Evolutionary conservation across 345 rosid genomes (phyloP).

Genomic region (Eucalyptus regnans): DNA sequence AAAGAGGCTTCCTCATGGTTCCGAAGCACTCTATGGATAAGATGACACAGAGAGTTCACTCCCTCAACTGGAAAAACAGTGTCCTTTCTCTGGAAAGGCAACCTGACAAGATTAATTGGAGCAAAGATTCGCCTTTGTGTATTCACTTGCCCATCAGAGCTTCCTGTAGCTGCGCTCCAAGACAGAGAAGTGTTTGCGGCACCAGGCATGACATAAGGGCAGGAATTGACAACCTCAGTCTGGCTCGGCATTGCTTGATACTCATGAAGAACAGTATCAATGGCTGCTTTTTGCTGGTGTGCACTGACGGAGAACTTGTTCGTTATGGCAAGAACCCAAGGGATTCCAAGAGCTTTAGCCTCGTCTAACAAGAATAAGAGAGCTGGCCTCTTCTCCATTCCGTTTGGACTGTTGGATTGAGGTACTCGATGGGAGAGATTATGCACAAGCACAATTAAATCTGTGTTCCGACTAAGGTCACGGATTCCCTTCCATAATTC

Average conservation of each 20-base stretch:
- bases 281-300: conserved; percentile 76
- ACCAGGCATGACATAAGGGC: conserved; percentile 74
- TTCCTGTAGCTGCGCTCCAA: conserved; percentile 48
- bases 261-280: conserved; percentile 67
- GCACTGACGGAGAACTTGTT: conserved; percentile 97
- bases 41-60: conserved; percentile 60
- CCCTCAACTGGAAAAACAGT: conserved; percentile 72
- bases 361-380: conserved; percentile 73
- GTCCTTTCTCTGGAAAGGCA: conserved; percentile 75
- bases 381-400: conserved; percentile 56
- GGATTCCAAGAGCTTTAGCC: conserved; percentile 90
- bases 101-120: conserved; percentile 56
- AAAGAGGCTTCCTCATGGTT: conserved; percentile 76
- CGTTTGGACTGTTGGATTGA: conserved; percentile 31
- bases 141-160: conserved; percentile 31
- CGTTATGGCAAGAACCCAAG: conserved; percentile 93
- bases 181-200: conserved; percentile 62
- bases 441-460: conserved; percentile 85
- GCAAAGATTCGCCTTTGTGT: conserved; percentile 50
- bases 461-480: conserved; percentile 64
- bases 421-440: conserved; percentile 89
- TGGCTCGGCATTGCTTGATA: conserved; percentile 65
- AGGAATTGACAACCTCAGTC: conserved; percentile 71
- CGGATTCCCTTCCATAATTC: conserved; percentile 89
- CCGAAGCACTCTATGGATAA: conserved; percentile 59